Conservation (phyloP, 192 early-diverging fungal genomes). For the Phlyctochytrium arcticum region DNA sequence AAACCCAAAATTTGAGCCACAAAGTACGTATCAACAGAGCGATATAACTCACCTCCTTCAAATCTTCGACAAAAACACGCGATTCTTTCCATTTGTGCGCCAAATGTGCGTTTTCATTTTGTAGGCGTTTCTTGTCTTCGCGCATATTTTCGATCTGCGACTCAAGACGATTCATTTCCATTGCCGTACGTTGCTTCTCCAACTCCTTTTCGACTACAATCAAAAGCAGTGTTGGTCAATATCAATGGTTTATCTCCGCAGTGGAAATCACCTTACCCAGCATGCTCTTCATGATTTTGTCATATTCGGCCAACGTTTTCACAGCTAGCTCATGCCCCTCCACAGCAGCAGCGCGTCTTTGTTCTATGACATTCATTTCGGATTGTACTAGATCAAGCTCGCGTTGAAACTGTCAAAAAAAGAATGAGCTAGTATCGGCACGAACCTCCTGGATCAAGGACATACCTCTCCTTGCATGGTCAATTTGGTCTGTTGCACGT, state of each 20-base stretch:
- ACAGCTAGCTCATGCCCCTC: constrained; percentile 16
- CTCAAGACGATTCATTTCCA: constrained; percentile 2
- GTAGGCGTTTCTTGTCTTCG: constrained; percentile 12
- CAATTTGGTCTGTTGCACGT: constrained; percentile 23
- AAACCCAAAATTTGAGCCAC: too few species aligned
- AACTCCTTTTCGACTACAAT: not conserved
- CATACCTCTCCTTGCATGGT: constrained; percentile 17
- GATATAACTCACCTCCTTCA: constrained; percentile 26
- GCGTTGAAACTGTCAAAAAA: constrained; percentile 31
- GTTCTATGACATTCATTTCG: constrained; percentile 30
- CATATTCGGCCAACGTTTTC: constrained; percentile 32
- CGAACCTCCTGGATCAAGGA: not conserved
- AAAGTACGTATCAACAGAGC: too few species aligned
- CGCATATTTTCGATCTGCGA: not conserved
- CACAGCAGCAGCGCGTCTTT: not conserved
- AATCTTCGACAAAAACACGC: constrained; percentile 27
- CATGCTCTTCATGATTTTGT: constrained; percentile 28
- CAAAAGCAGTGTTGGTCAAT: not conserved
- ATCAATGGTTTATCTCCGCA: not conserved
- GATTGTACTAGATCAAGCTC: constrained; percentile 39
- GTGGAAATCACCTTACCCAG: constrained; percentile 19
- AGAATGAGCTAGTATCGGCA: not conserved
- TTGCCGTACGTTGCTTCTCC: not conserved
- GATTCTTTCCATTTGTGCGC: constrained; percentile 25
- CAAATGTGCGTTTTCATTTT: constrained; percentile 19